Percentiles rank a stretch among this genome's conserved stretches.
Evolutionary conservation across 768 basidiomycete species (phyloP).

Genomic region (Rhizopogon salebrosus): DNA sequence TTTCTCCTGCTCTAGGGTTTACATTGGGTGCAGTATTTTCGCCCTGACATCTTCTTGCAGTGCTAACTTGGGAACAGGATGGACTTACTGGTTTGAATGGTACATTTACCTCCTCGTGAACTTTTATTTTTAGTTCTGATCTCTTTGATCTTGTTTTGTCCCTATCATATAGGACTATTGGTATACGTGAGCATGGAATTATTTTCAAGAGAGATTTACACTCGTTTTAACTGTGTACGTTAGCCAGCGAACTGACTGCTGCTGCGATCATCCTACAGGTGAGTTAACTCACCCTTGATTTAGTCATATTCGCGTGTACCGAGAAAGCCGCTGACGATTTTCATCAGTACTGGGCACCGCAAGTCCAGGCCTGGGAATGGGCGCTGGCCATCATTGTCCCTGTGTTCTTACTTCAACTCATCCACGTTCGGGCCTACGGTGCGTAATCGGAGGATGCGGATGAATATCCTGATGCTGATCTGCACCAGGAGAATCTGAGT

Average conservation of each 20-base stretch:
- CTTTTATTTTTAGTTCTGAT: constrained; percentile 1
- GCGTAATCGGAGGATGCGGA: constrained; percentile 8
- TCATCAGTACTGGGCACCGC: constrained; percentile 39
- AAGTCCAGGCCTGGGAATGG: constrained; percentile 49
- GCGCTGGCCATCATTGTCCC: constrained; percentile 51
- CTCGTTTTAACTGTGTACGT: constrained; percentile 6
- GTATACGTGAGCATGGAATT: constrained; percentile 28
- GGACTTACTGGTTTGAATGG: constrained; percentile 57
- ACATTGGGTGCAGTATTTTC: constrained; percentile 36
- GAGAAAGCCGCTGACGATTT: not conserved
- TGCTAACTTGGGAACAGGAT: constrained; percentile 27
- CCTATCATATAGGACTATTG: constrained; percentile 28
- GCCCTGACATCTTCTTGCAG: not conserved
- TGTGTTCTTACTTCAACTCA: constrained; percentile 47
- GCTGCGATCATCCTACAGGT: constrained; percentile 49
- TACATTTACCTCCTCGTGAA: constrained; percentile 9
- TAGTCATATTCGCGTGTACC: not conserved
- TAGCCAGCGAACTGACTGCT: constrained; percentile 55
- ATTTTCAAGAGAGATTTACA: constrained; percentile 2
- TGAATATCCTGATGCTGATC: not conserved
- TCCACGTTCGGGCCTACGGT: constrained; percentile 55
- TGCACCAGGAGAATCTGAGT: constrained; percentile 49
- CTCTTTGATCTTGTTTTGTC: not conserved
- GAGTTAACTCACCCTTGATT: not conserved
- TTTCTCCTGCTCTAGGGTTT: constrained; percentile 57